Base-by-base conservation (phyloP, 768 basidiomycete species). In the Mycena rebaudengoi region DNA sequence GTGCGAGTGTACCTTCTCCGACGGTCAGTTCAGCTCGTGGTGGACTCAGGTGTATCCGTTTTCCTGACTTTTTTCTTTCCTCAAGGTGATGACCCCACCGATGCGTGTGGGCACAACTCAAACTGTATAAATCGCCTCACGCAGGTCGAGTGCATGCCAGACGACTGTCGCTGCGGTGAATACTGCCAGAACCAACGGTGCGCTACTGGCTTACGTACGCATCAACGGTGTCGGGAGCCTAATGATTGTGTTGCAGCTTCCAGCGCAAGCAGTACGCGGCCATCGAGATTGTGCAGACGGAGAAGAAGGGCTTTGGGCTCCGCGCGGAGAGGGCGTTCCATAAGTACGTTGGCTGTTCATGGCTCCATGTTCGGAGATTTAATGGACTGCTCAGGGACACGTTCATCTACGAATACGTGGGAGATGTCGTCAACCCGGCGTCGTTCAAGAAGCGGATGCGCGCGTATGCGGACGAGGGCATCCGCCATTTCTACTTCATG, bases 401-500 rank as follows among this genome's bases (percentile, higher is more conserved):
- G 0, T 95, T 99, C 78, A 92, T 99, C 58, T 99, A 98, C 74
- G 98, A 99, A 76, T 99, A 99, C 73, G 89, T 99, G 32, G 98
- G 98, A 30, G 98, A 99, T 65, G 95, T 99, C 21, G 93, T 99
- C 69, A 91, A 87, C 60, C 91, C 94, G 33, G 79, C 81, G 12
- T 90, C 91, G 16, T 98, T 99, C 75, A 87, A 91, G 78, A 95
- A 94, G 75, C 89, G 97, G 29, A 98, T 99, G 95, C 87, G 91
- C 37, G 90, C 91, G 10, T 99, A 99, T 74, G 96, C 88, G 2
- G 87, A 90, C 41, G 94, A 98, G 74, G 97, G 97, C 18, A 95
- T 98, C 67, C 84, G 87, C 53, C 98, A 99, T 76, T 99, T 99
- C 70, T 99, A 99, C 80, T 99, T 99, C 75, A 99, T 99, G 98